Evolutionary conservation across 257 asterid species (phyloP).

Genomic region (Handroanthus guayacan): DNA sequence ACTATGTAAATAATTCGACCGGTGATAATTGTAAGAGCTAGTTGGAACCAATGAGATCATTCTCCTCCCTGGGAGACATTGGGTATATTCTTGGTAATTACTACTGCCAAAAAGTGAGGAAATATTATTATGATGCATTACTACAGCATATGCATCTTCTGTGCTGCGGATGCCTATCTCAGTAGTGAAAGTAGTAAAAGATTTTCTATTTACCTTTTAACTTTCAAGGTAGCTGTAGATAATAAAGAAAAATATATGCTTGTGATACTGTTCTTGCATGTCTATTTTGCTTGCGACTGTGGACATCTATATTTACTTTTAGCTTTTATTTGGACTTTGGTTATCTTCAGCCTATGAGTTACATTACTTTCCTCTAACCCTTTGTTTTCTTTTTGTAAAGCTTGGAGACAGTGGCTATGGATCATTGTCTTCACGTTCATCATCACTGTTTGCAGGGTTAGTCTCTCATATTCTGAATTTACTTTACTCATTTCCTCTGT

Average conservation of each 20-base stretch:
- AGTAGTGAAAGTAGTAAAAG: neutral
- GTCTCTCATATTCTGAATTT: constrained; percentile 40
- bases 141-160: constrained; percentile 9
- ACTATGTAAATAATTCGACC: neutral
- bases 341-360: constrained; percentile 20
- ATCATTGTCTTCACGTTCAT: constrained; percentile 62
- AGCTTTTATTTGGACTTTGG: constrained; percentile 9
- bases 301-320: neutral
- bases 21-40: neutral
- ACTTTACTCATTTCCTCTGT: constrained; percentile 4
- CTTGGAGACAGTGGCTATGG: constrained; percentile 73
- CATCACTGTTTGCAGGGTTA: constrained; percentile 74
- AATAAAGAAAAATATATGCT: neutral
- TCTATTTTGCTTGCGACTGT: constrained; percentile 2
- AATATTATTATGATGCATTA: neutral
- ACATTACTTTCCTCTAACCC: constrained; percentile 31
- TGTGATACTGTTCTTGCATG: neutral
- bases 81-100: neutral
- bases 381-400: constrained; percentile 48
- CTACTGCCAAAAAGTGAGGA: neutral
- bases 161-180: neutral
- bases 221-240: neutral
- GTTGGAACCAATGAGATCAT: neutral
- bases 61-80: constrained; percentile 5
- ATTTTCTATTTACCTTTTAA: neutral